Percentiles rank a stretch among this genome's conserved stretches.
These are phyloP conservation scores for Naganishia sp. DNA, from an alignment of 1,284 basidiomycete genomes.

Conservation along the genomic window DNA sequence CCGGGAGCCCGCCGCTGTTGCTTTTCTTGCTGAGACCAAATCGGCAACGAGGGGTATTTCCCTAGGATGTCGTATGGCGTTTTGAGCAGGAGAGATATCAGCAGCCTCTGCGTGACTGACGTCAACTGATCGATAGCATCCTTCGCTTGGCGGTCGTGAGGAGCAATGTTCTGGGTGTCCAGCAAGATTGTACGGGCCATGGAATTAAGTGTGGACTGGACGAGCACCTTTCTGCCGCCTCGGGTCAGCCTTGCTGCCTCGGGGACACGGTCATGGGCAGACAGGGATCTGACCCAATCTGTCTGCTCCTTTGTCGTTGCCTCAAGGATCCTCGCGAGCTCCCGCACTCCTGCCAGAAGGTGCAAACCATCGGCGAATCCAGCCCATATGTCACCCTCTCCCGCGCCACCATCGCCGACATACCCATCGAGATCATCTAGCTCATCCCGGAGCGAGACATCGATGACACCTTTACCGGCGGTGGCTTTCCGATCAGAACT, in stretches of 20 bases:
- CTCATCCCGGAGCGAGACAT: slow-evolving; percentile 52
- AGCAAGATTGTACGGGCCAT: slow-evolving; percentile 14
- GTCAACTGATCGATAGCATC: slow-evolving; percentile 21
- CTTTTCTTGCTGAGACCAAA: slow-evolving; percentile 64
- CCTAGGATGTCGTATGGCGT: slow-evolving; percentile 62
- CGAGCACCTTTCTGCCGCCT: slow-evolving; percentile 20
- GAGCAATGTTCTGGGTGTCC: slow-evolving; percentile 11
- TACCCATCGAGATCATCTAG: slow-evolving; percentile 50
- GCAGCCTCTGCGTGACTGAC: slow-evolving; percentile 1
- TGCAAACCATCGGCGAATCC: slow-evolving; percentile 11
- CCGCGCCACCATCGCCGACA: slow-evolving; percentile 28
- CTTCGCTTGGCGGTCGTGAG: slow-evolving; percentile 6
- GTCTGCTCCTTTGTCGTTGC: slow-evolving; percentile 36
- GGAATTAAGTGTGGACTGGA: slow-evolving; percentile 22
- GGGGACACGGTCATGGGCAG: slow-evolving; percentile 56
- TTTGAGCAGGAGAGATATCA: slow-evolving; percentile 6
- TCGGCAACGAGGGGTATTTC: slow-evolving; percentile 66
- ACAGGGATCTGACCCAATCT: slow-evolving; percentile 58
- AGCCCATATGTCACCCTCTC: slow-evolving; percentile 20
- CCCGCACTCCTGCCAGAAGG: slow-evolving; percentile 12
- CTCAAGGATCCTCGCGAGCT: slow-evolving; percentile 4
- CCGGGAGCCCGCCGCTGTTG: slow-evolving; percentile 49
- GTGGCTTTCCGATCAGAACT: slow-evolving; percentile 21
- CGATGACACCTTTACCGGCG: slow-evolving; percentile 2
- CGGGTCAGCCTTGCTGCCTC: neutral